These are phyloP conservation scores for Astragalus membranaceus DNA, from an alignment of 306 rosid genomes.

Conservation along the genomic window DNA sequence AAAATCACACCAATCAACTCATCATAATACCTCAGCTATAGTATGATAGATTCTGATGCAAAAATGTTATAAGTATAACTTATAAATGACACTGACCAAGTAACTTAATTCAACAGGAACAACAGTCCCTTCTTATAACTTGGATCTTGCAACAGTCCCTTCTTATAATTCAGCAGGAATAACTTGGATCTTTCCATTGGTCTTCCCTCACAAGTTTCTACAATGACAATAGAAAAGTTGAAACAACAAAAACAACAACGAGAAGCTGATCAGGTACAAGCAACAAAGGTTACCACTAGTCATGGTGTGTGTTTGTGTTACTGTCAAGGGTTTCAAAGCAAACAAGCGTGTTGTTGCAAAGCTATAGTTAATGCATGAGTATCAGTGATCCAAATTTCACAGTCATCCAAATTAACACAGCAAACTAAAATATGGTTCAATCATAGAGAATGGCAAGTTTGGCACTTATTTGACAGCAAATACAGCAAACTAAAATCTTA, in stretches of 20 bases:
- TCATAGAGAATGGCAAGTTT: too few relatives aligned
- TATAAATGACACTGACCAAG: conserved; percentile 40
- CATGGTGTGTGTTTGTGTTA: conserved; percentile 40
- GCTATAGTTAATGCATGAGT: conserved; percentile 10
- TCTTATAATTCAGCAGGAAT: too few relatives aligned
- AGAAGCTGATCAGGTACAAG: not conserved
- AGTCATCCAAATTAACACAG: too few relatives aligned
- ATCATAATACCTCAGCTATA: conserved; percentile 50
- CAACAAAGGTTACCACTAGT: conserved; percentile 1
- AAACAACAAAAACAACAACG: conserved; percentile 1
- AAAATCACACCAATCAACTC: too few relatives aligned
- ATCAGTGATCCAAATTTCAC: too few relatives aligned
- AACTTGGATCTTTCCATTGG: conserved; percentile 66
- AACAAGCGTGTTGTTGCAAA: conserved; percentile 40
- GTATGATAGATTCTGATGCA: conserved; percentile 6
- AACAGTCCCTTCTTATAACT: conserved; percentile 67
- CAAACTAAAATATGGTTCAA: too few relatives aligned
- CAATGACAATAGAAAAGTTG: not conserved
- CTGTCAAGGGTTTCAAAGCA: conserved; percentile 42
- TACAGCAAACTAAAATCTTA: too few relatives aligned
- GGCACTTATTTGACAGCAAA: too few relatives aligned
- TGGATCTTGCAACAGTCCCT: too few relatives aligned
- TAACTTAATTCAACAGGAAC: conserved; percentile 72
- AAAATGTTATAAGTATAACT: too few relatives aligned
- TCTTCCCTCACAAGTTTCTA: conserved; percentile 27